Evolutionary conservation across 371 early-diverging fungal genomes (phyloP).

Genomic region (Mortierella sp.): DNA sequence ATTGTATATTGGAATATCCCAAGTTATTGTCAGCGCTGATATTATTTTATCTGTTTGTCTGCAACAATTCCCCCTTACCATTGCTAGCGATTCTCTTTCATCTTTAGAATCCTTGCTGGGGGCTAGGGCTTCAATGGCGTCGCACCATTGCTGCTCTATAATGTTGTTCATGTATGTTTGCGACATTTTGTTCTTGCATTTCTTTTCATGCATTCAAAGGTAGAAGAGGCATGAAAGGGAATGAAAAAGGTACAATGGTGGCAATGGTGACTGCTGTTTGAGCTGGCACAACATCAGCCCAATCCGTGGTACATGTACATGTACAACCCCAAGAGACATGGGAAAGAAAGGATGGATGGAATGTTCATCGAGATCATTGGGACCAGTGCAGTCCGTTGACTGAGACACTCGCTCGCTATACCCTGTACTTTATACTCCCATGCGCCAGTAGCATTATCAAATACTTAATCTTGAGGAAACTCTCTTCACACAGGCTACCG

Average conservation of each 20-base stretch:
- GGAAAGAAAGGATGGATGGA: too few species aligned
- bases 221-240: background rate
- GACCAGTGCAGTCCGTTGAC: too few species aligned
- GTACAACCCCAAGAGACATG: background rate
- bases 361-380: too few species aligned
- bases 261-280: background rate
- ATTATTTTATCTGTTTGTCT: background rate
- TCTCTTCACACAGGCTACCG: background rate
- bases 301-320: background rate
- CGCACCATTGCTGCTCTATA: constrained; percentile 25
- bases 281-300: background rate
- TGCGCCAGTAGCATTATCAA: too few species aligned
- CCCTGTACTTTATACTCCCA: too few species aligned
- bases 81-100: background rate
- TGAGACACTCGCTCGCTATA: too few species aligned
- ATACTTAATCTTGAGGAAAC: too few species aligned
- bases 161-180: constrained; percentile 12
- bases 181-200: background rate
- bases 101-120: background rate
- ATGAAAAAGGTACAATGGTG: background rate
- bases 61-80: background rate
- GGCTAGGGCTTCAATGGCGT: constrained; percentile 12
- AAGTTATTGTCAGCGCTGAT: background rate
- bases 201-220: background rate
- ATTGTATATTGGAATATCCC: background rate